These are phyloP conservation scores for Annulohypoxylon maeteangense DNA, from an alignment of 495 filamentous ascomycete genomes.

Conservation along the genomic window DNA sequence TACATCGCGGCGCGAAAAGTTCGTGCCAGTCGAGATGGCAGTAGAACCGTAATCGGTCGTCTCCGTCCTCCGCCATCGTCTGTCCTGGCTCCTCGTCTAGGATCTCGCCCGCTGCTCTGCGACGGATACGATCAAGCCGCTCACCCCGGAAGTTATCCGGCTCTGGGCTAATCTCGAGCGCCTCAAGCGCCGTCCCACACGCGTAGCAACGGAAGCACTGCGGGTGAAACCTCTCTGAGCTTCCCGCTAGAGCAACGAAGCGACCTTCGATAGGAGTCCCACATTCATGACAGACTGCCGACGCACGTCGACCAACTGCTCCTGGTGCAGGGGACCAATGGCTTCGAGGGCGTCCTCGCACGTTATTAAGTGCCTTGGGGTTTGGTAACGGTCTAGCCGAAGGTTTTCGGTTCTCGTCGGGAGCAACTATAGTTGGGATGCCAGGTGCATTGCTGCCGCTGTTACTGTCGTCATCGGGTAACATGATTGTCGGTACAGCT, in stretches of 20 bases:
- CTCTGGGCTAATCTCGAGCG: conserved; percentile 95
- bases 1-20: conserved; percentile 89
- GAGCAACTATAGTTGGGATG: conserved; percentile 58
- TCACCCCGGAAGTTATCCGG: conserved; percentile 74
- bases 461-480: conserved; percentile 52
- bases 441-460: conserved; percentile 41
- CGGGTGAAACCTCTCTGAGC: conserved; percentile 82
- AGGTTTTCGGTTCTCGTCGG: conserved; percentile 50
- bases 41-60: conserved; percentile 81
- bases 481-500: conserved; percentile 55
- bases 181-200: conserved; percentile 88
- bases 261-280: conserved; percentile 85
- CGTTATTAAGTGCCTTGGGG: conserved; percentile 52
- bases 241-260: conserved; percentile 81
- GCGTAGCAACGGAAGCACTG: conserved; percentile 91
- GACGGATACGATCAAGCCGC: conserved; percentile 74
- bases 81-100: conserved; percentile 64
- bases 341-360: conserved; percentile 49
- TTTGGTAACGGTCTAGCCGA: conserved; percentile 55
- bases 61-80: conserved; percentile 73
- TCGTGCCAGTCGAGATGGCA: conserved; percentile 99
- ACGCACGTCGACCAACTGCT: conserved; percentile 66
- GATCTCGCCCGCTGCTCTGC: conserved; percentile 67
- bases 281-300: conserved; percentile 86
- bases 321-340: conserved; percentile 60